Conservation (phyloP, 306 rosid species). For the Biancaea sappan region DNA sequence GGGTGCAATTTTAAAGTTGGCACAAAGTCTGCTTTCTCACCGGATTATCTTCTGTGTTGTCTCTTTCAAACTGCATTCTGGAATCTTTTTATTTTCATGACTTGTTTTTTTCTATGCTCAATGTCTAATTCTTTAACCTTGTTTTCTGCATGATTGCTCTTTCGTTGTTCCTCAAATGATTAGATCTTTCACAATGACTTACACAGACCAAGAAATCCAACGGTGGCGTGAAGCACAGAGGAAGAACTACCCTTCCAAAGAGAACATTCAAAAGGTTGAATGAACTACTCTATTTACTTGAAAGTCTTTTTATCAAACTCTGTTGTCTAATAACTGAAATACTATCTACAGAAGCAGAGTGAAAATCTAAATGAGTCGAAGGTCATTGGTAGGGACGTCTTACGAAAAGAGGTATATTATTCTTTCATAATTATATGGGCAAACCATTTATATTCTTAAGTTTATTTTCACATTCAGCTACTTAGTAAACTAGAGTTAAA, state of each 20-base stretch:
- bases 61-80: constrained; percentile 3
- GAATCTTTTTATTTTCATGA: constrained; percentile 24
- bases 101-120: neutral
- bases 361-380: constrained; percentile 31
- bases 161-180: constrained; percentile 32
- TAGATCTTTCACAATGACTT: constrained; percentile 53
- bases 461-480: neutral
- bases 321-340: constrained; percentile 39
- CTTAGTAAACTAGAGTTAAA: neutral
- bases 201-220: constrained; percentile 72
- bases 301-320: constrained; percentile 23
- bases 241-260: constrained; percentile 68
- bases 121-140: constrained; percentile 3
- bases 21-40: neutral
- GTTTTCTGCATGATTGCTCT: constrained; percentile 25
- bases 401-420: constrained; percentile 58
- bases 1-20: constrained; percentile 1
- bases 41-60: constrained; percentile 11
- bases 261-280: constrained; percentile 60
- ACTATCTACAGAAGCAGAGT: constrained; percentile 54
- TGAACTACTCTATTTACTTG: constrained; percentile 25
- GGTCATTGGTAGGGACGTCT: constrained; percentile 53
- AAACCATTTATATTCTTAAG: neutral
- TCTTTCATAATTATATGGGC: neutral
- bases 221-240: constrained; percentile 89